phyloP scores from a whole-genome alignment of 345 rosid species.

The Aethionema arabicum region DNA sequence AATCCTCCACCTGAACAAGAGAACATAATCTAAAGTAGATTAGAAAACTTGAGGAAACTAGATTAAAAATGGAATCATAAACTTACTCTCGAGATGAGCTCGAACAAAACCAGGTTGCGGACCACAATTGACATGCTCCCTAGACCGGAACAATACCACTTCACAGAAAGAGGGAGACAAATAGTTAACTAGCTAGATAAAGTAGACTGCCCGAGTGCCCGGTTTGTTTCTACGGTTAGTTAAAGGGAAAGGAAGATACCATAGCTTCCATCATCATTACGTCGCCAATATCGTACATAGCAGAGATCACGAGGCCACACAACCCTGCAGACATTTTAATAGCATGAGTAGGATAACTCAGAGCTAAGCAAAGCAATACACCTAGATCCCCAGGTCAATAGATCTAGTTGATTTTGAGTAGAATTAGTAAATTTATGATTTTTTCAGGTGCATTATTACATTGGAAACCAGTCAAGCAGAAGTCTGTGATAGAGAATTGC shows the following conservation, averaged over 20 bases:
- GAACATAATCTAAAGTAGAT: constrained; percentile 3
- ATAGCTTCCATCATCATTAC: constrained; percentile 98
- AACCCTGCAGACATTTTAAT: constrained; percentile 55
- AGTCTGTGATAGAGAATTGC: constrained; percentile 94
- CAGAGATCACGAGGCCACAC: constrained; percentile 99
- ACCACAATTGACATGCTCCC: constrained; percentile 92
- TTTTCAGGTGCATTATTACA: constrained; percentile 43
- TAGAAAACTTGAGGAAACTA: constrained; percentile 9
- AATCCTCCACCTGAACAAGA: constrained; percentile 86
- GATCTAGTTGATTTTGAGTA: no score
- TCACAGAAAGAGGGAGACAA: constrained; percentile 39
- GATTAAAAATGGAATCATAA: constrained; percentile 19
- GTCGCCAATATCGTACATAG: constrained; percentile 98
- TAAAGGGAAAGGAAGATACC: no score
- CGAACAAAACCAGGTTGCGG: constrained; percentile 94
- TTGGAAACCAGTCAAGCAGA: constrained; percentile 96
- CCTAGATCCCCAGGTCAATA: no score
- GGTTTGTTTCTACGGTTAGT: no score
- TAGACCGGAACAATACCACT: constrained; percentile 97
- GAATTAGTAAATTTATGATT: not conserved
- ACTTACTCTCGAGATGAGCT: constrained; percentile 95
- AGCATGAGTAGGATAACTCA: constrained; percentile 12
- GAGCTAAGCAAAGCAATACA: not conserved
- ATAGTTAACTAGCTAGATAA: constrained; percentile 16
- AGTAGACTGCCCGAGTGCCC: no score